phyloP scores from a whole-genome alignment of 2,329 filamentous ascomycete species.

The Colletotrichum sp. region DNA sequence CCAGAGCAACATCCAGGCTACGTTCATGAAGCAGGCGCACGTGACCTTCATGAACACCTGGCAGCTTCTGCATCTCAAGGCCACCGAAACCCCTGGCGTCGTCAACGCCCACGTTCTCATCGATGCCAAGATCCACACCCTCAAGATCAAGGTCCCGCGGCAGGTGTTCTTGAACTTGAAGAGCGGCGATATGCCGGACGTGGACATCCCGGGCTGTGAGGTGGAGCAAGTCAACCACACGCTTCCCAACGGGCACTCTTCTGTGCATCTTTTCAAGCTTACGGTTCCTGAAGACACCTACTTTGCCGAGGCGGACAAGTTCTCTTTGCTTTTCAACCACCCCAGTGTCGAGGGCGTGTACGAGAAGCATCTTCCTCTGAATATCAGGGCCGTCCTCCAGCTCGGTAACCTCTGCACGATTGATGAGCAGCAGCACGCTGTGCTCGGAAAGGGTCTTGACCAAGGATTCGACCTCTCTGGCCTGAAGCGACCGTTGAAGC shows the following conservation, averaged over 20 bases:
- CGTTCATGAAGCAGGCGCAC: conserved; percentile 92
- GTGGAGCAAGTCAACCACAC: conserved; percentile 95
- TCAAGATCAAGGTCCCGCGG: conserved; percentile 89
- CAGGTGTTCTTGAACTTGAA: conserved; percentile 93
- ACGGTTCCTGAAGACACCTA: conserved; percentile 89
- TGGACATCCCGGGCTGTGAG: conserved; percentile 83
- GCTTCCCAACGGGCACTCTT: conserved; percentile 92
- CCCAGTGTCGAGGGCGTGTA: conserved; percentile 97
- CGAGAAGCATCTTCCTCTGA: conserved; percentile 88
- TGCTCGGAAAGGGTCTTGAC: conserved; percentile 90
- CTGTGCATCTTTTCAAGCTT: conserved; percentile 92
- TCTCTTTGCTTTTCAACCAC: conserved; percentile 85
- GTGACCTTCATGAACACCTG: conserved; percentile 89
- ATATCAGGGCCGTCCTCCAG: conserved; percentile 84
- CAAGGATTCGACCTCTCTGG: conserved; percentile 88
- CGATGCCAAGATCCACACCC: conserved; percentile 85
- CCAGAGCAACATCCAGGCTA: conserved; percentile 68
- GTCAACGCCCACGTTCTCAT: conserved; percentile 91
- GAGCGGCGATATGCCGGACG: conserved; percentile 83
- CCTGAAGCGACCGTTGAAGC: conserved; percentile 71
- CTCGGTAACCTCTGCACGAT: conserved; percentile 93
- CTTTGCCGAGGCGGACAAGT: conserved; percentile 82
- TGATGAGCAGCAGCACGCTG: conserved; percentile 87
- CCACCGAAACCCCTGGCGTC: conserved; percentile 84
- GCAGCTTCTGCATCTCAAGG: conserved; percentile 88